Evolutionary conservation across 2,329 filamentous ascomycete species (phyloP).

Genomic region (Pyricularia grisea): DNA sequence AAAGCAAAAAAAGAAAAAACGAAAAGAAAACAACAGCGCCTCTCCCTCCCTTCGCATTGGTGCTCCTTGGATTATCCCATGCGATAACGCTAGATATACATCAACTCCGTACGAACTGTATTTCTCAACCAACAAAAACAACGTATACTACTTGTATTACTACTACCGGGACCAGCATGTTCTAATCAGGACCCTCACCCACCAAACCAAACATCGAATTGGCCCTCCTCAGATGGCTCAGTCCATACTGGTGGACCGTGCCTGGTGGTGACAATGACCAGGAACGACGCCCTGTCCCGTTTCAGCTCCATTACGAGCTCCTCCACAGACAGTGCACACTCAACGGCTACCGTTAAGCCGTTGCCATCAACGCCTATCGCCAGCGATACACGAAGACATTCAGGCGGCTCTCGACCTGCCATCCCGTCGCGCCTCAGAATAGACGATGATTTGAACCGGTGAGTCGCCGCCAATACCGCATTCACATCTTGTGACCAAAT

Average conservation of each 20-base stretch:
- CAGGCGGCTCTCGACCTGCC: conserved; percentile 21
- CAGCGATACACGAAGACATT: conserved; percentile 7
- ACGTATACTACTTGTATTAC: background rate
- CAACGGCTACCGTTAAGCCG: conserved; percentile 54
- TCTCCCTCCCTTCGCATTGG: background rate
- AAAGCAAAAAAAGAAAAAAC: background rate
- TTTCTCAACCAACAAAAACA: background rate
- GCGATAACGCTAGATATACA: background rate
- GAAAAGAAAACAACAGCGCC: background rate
- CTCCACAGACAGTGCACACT: conserved; percentile 57
- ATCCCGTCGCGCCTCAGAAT: conserved; percentile 44
- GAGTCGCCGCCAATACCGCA: conserved; percentile 11
- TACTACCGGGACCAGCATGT: background rate
- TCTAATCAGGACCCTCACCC: background rate
- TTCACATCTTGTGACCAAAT: background rate
- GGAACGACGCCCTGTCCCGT: conserved; percentile 53
- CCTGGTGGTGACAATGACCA: conserved; percentile 50
- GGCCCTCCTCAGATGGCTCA: conserved; percentile 9
- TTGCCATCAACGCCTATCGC: conserved; percentile 17
- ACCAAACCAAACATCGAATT: background rate
- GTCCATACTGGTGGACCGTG: conserved; percentile 8
- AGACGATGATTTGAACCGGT: conserved; percentile 36
- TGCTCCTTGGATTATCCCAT: background rate
- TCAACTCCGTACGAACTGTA: background rate
- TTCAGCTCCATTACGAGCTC: conserved; percentile 59